Percentiles rank a stretch among this genome's conserved stretches.
phyloP scores from a whole-genome alignment of 352 stramenopile genomes.

The Pythium insidiosum region DNA sequence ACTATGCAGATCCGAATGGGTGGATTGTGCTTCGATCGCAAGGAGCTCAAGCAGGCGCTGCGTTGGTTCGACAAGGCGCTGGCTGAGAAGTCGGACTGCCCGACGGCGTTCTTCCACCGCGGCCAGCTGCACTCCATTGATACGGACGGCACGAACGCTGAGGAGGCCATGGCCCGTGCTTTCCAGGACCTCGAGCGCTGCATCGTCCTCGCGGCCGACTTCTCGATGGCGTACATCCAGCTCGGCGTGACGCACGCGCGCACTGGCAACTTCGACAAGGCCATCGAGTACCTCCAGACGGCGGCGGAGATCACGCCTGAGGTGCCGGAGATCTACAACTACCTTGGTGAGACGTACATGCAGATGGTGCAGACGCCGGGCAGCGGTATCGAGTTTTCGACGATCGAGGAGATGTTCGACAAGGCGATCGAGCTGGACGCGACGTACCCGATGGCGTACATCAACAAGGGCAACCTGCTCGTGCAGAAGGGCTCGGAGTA shows the following conservation, averaged over 20 bases:
- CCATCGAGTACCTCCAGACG: conserved; percentile 54
- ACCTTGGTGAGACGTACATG: conserved; percentile 84
- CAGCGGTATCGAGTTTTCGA: conserved; percentile 39
- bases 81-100: conserved; percentile 50
- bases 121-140: conserved; percentile 79
- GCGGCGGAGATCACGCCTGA: conserved; percentile 59
- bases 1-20: conserved; percentile 55
- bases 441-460: conserved; percentile 82
- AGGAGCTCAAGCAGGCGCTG: conserved; percentile 63
- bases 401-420: conserved; percentile 71
- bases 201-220: conserved; percentile 61
- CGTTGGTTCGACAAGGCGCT: conserved; percentile 73
- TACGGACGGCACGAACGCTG: conserved; percentile 39
- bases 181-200: conserved; percentile 63
- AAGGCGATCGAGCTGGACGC: conserved; percentile 74
- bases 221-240: conserved; percentile 81
- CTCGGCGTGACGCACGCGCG: conserved; percentile 68
- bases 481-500: conserved; percentile 69
- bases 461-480: conserved; percentile 77
- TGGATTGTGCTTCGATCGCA: conserved; percentile 75
- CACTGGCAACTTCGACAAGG: conserved; percentile 62
- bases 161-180: conserved; percentile 42
- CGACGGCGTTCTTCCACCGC: conserved; percentile 77
- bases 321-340: conserved; percentile 81
- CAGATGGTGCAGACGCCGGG: conserved; percentile 59